Evolutionary conservation across 2,329 filamentous ascomycete species (phyloP).

Genomic region (Daldinia eschscholtzii): DNA sequence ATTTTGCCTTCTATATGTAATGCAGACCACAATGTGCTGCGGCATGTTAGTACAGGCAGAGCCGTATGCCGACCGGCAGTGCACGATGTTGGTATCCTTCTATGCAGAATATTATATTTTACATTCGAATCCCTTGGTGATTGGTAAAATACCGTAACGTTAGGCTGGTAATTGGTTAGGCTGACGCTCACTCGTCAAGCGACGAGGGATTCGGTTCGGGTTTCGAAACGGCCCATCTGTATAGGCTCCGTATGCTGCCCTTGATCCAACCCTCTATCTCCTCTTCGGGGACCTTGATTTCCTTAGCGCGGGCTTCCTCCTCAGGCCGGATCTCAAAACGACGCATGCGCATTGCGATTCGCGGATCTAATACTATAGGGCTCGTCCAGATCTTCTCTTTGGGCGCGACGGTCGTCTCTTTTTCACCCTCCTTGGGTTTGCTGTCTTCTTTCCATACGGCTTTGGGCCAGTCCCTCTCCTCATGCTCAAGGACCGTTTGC

Average conservation of each 20-base stretch:
- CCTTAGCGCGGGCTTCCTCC: slow-evolving; percentile 75
- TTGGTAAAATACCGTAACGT: not conserved
- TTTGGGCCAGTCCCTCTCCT: slow-evolving; percentile 89
- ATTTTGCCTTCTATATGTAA: slow-evolving; percentile 14
- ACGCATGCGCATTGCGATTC: slow-evolving; percentile 84
- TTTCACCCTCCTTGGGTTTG: slow-evolving; percentile 52
- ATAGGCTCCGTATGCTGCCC: slow-evolving; percentile 67
- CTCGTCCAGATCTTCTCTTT: slow-evolving; percentile 80
- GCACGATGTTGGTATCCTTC: slow-evolving; percentile 27
- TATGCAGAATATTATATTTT: slow-evolving; percentile 29
- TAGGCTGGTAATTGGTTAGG: not conserved
- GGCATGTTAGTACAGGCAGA: slow-evolving; percentile 25
- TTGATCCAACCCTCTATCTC: slow-evolving; percentile 79
- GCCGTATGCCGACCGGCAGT: slow-evolving; percentile 13
- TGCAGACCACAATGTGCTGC: slow-evolving; percentile 15
- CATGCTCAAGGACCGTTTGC: slow-evolving; percentile 72
- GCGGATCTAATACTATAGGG: slow-evolving; percentile 79
- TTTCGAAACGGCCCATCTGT: slow-evolving; percentile 63
- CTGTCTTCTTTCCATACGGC: slow-evolving; percentile 72
- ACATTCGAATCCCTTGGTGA: not conserved
- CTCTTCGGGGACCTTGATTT: slow-evolving; percentile 73
- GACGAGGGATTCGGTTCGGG: slow-evolving; percentile 54
- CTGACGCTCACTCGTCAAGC: slow-evolving; percentile 39
- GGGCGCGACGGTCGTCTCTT: slow-evolving; percentile 35
- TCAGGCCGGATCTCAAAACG: slow-evolving; percentile 77